These are phyloP conservation scores for Neurospora intermedia DNA, from an alignment of 495 filamentous ascomycete genomes.

Conservation along the genomic window DNA sequence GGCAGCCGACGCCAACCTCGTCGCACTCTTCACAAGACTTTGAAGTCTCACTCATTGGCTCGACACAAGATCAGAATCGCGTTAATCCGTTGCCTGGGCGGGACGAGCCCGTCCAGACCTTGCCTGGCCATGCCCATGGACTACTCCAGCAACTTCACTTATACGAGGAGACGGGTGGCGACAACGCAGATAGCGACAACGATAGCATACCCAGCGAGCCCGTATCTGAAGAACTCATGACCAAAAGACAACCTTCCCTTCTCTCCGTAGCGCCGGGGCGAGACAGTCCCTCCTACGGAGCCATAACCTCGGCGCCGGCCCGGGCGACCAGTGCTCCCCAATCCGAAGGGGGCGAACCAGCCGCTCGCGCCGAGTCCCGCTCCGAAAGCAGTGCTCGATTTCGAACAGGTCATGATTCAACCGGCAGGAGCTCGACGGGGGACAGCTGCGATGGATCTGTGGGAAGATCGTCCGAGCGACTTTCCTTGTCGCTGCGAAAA, in stretches of 20 bases:
- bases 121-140: constrained; percentile 10
- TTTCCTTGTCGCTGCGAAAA: constrained; percentile 10
- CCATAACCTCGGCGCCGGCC: constrained; percentile 28
- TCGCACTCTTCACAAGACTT: background rate
- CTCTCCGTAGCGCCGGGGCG: constrained; percentile 46
- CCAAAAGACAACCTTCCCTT: constrained; percentile 42
- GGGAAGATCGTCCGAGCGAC: background rate
- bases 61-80: background rate
- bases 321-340: background rate
- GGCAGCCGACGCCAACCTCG: background rate
- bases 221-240: constrained; percentile 32
- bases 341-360: background rate
- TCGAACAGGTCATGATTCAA: background rate
- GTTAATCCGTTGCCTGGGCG: background rate
- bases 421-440: background rate
- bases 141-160: background rate
- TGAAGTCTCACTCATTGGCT: background rate
- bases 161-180: background rate
- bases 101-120: background rate
- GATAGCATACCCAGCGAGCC: constrained; percentile 5
- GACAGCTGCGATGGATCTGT: background rate
- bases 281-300: constrained; percentile 47
- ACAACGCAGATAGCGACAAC: constrained; percentile 8
- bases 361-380: background rate
- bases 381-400: background rate